A percentile compares a stretch with the other conserved stretches of the same genome.
phyloP scores from a whole-genome alignment of 2,329 filamentous ascomycete genomes.

The Nigrograna mackinnonii region DNA sequence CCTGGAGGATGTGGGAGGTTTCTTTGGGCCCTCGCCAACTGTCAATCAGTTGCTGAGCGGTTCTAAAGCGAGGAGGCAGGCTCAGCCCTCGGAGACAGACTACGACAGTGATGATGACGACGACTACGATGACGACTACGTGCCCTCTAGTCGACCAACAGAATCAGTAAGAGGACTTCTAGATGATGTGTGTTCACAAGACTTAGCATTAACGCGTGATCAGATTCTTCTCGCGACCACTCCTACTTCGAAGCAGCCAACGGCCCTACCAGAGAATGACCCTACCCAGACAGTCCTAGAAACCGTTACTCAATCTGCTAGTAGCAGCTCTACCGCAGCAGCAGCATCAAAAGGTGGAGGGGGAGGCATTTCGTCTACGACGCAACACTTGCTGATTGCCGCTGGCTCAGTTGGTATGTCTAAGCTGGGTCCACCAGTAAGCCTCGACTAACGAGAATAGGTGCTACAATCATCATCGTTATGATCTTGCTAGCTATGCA shows the following conservation, averaged over 20 bases:
- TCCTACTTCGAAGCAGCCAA: background rate
- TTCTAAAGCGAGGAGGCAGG: slow-evolving; percentile 17
- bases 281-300: background rate
- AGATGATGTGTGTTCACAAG: no score
- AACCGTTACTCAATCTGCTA: background rate
- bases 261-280: background rate
- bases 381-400: slow-evolving; percentile 44
- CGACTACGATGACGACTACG: slow-evolving; percentile 15
- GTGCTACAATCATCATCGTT: slow-evolving; percentile 42
- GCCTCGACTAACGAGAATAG: slow-evolving; percentile 14
- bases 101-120: slow-evolving; percentile 13
- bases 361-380: slow-evolving; percentile 37
- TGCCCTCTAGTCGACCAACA: background rate
- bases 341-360: slow-evolving; percentile 17
- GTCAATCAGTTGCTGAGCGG: slow-evolving; percentile 16
- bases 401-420: slow-evolving; percentile 43
- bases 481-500: slow-evolving; percentile 40
- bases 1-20: slow-evolving; percentile 5
- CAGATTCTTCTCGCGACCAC: background rate
- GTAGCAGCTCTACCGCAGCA: slow-evolving; percentile 15
- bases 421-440: background rate
- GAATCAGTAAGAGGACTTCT: slow-evolving; percentile 25
- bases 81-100: slow-evolving; percentile 5
- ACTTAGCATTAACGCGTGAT: no score
- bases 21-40: slow-evolving; percentile 20